phyloP scores from a whole-genome alignment of 2,329 filamentous ascomycete genomes.

The Hymenoscyphus linearis region DNA sequence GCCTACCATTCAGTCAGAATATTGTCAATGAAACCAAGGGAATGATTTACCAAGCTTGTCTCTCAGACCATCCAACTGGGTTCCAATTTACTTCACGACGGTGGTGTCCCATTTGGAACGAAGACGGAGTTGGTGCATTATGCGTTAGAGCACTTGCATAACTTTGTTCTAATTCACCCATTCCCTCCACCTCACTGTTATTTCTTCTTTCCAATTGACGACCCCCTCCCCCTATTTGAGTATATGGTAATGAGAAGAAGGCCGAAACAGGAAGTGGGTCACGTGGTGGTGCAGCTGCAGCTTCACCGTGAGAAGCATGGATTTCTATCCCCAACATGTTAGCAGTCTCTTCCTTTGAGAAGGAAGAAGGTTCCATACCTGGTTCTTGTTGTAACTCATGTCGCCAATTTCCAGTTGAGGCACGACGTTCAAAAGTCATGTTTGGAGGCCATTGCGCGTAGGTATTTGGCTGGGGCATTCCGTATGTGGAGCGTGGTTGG shows the following conservation, averaged over 20 bases:
- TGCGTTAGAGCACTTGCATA: neutral
- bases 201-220: neutral
- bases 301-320: neutral
- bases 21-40: neutral
- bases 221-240: no score
- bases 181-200: neutral
- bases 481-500: neutral
- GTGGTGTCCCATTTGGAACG: neutral
- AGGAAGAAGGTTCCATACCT: neutral
- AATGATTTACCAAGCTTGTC: neutral
- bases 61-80: neutral
- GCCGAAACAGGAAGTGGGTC: no score
- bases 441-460: neutral
- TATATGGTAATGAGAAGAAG: no score
- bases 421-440: neutral
- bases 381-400: neutral
- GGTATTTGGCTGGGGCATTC: neutral
- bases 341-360: neutral
- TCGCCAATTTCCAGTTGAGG: neutral
- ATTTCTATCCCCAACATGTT: neutral
- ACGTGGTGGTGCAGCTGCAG: neutral
- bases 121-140: neutral
- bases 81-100: neutral
- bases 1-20: neutral
- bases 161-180: neutral